A percentile compares a stretch with the other conserved stretches of the same genome.
Conservation (phyloP, 495 filamentous ascomycete genomes). For the Aspergillus ostianus region DNA sequence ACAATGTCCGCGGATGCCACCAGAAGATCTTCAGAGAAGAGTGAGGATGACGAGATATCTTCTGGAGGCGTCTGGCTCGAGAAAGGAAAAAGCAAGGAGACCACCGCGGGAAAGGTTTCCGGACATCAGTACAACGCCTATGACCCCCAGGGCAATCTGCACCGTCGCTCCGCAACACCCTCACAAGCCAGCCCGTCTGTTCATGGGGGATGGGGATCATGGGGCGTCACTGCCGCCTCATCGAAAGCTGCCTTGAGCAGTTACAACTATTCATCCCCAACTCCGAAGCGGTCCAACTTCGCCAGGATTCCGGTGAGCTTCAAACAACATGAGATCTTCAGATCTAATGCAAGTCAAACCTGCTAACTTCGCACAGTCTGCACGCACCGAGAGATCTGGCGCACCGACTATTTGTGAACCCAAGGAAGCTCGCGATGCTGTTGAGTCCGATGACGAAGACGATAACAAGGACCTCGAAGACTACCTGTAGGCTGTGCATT, state of each 20-base stretch:
- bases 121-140: slow-evolving; percentile 17
- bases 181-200: slow-evolving; percentile 3
- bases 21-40: not conserved
- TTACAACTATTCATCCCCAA: not conserved
- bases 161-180: slow-evolving; percentile 7
- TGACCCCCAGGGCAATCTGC: slow-evolving; percentile 14
- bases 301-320: slow-evolving; percentile 19
- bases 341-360: not conserved
- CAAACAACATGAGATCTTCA: not conserved
- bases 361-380: slow-evolving; percentile 10
- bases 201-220: slow-evolving; percentile 16
- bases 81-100: slow-evolving; percentile 1
- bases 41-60: slow-evolving; percentile 8
- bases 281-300: slow-evolving; percentile 13
- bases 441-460: slow-evolving; percentile 21
- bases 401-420: slow-evolving; percentile 10
- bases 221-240: slow-evolving; percentile 6
- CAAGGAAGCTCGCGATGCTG: slow-evolving; percentile 4
- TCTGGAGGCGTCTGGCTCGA: slow-evolving; percentile 24
- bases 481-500: slow-evolving; percentile 10
- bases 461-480: slow-evolving; percentile 19
- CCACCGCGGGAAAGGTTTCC: slow-evolving; percentile 3
- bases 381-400: slow-evolving; percentile 10
- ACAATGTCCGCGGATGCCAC: not conserved
- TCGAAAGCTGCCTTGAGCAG: not conserved